These are phyloP conservation scores for Serendipita indica DNA, from an alignment of 768 basidiomycete genomes.

Conservation along the genomic window DNA sequence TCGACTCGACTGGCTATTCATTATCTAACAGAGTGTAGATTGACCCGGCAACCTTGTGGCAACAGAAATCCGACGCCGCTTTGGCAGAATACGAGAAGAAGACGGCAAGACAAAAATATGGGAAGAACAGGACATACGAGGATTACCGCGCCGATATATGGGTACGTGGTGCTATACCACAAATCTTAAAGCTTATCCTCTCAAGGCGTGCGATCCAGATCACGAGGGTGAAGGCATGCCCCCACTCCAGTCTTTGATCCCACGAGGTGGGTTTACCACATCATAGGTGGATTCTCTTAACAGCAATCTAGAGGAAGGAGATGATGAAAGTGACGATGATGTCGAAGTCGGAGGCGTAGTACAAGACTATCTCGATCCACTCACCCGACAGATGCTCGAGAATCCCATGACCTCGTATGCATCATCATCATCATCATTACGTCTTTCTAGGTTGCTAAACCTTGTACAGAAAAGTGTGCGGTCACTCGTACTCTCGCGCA, in stretches of 20 bases:
- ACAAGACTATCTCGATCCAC: conserved; percentile 72
- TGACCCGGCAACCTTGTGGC: conserved; percentile 37
- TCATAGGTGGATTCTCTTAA: not conserved
- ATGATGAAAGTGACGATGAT: conserved; percentile 79
- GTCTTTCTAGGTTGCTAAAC: conserved; percentile 7
- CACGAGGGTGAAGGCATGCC: conserved; percentile 58
- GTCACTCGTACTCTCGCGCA: conserved; percentile 66
- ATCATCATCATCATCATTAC: conserved; percentile 6
- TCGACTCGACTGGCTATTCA: too few relatives aligned
- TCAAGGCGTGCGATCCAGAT: conserved; percentile 29
- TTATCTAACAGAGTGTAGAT: too few relatives aligned
- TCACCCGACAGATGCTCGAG: conserved; percentile 49
- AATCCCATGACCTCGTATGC: conserved; percentile 75
- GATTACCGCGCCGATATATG: conserved; percentile 51
- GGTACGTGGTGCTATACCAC: too few relatives aligned
- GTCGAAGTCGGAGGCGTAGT: conserved; percentile 76
- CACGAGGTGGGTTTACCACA: conserved; percentile 35
- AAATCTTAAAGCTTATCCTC: not conserved
- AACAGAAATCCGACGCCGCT: conserved; percentile 28
- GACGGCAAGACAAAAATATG: conserved; percentile 70
- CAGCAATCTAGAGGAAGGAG: conserved; percentile 51
- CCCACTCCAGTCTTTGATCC: conserved; percentile 57
- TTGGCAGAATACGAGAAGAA: conserved; percentile 37
- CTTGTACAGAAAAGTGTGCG: conserved; percentile 41
- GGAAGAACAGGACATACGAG: conserved; percentile 41